A percentile compares a stretch with the other conserved stretches of the same genome.
Evolutionary conservation across 2,329 filamentous ascomycete species (phyloP).

Genomic region (Ceratocystis ficicola): DNA sequence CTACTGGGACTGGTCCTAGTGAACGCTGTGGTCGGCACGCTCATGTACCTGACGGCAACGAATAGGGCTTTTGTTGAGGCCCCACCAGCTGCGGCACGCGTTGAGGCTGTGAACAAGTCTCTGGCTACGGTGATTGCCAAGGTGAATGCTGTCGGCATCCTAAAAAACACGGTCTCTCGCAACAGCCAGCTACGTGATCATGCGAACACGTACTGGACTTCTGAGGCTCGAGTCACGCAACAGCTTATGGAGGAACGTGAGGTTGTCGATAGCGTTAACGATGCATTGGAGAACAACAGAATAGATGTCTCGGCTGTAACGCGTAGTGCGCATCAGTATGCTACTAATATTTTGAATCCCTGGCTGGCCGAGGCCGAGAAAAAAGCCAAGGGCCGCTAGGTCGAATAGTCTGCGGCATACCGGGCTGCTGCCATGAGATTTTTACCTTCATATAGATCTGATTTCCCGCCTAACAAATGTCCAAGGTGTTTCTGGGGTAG

Average conservation of each 20-base stretch:
- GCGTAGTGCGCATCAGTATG: conserved; percentile 52
- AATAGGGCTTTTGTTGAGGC: conserved; percentile 62
- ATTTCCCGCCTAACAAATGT: background rate
- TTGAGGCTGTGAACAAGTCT: conserved; percentile 46
- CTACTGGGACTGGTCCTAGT: conserved; percentile 51
- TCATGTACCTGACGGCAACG: conserved; percentile 67
- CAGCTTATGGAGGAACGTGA: conserved; percentile 69
- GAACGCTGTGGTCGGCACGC: conserved; percentile 49
- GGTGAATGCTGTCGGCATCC: conserved; percentile 58
- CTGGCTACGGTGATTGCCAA: conserved; percentile 52
- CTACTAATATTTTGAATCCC: conserved; percentile 32
- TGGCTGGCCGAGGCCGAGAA: conserved; percentile 18
- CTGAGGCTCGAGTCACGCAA: conserved; percentile 59
- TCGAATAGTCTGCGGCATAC: background rate
- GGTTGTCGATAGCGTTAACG: conserved; percentile 58
- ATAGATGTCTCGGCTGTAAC: conserved; percentile 51
- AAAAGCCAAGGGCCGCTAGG: conserved; percentile 11
- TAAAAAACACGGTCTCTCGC: conserved; percentile 67
- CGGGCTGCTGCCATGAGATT: background rate
- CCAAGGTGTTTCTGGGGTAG: background rate
- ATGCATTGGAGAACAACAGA: conserved; percentile 47
- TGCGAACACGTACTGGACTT: conserved; percentile 64
- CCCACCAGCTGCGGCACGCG: conserved; percentile 49
- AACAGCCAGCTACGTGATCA: conserved; percentile 57
- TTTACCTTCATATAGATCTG: background rate